A percentile compares a stretch with the other conserved stretches of the same genome.
phyloP scores from a whole-genome alignment of 108 stramenopile species.

The Cyclotella baltica region DNA sequence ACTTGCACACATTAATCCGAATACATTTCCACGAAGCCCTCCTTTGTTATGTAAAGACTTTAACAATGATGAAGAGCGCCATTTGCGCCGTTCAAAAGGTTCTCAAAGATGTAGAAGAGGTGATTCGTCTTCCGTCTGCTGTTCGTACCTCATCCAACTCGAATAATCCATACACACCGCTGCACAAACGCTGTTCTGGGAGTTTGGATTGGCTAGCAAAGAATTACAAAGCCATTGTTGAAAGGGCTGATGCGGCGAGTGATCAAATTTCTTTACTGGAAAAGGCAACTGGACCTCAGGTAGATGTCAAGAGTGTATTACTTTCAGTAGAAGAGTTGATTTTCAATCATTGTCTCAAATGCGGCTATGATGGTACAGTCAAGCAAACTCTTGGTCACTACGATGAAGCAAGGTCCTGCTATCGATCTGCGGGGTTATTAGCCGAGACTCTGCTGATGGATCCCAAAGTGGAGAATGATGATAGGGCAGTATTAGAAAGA shows the following conservation, averaged over 20 bases:
- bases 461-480: constrained; percentile 71
- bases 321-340: constrained; percentile 82
- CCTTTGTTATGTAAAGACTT: constrained; percentile 79
- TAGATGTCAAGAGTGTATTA: constrained; percentile 13
- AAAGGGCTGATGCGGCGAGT: constrained; percentile 84
- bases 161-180: constrained; percentile 53
- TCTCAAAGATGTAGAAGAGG: constrained; percentile 60
- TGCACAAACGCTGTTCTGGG: constrained; percentile 74
- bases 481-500: constrained; percentile 72
- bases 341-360: constrained; percentile 85
- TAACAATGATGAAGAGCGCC: constrained; percentile 85
- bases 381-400: constrained; percentile 88
- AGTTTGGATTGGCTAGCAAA: constrained; percentile 76
- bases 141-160: constrained; percentile 21
- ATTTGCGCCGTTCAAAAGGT: constrained; percentile 79
- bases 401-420: constrained; percentile 83
- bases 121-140: constrained; percentile 27
- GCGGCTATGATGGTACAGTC: constrained; percentile 84
- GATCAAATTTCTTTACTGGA: constrained; percentile 72
- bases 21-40: constrained; percentile 81
- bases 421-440: constrained; percentile 84
- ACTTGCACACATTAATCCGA: constrained; percentile 54
- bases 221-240: constrained; percentile 86
- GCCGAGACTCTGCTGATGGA: constrained; percentile 91
- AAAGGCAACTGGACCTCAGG: constrained; percentile 10